Conservation (phyloP, 345 rosid genomes). For the Isatis tinctoria region DNA sequence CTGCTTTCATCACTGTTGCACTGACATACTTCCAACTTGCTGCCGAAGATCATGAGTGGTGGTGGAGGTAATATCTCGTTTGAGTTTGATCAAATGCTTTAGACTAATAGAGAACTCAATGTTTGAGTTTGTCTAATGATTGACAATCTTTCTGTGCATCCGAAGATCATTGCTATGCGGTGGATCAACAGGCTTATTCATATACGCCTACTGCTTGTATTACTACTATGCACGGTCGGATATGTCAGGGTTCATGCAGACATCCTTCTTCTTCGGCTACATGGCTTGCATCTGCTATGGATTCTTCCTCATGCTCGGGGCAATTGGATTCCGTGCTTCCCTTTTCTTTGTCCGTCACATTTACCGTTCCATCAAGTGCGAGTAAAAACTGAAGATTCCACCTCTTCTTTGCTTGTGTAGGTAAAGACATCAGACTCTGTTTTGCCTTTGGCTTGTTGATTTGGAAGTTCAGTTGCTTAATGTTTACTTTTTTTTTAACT, state of each 20-base stretch:
- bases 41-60: conserved; percentile 64
- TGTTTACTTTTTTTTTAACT: neutral
- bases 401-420: neutral
- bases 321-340: conserved; percentile 44
- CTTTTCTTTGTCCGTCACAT: conserved; percentile 48
- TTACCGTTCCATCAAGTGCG: conserved; percentile 46
- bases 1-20: conserved; percentile 57
- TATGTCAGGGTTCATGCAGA: conserved; percentile 53
- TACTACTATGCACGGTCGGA: conserved; percentile 44
- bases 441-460: neutral
- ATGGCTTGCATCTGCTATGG: conserved; percentile 53
- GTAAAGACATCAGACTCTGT: neutral
- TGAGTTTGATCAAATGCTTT: neutral
- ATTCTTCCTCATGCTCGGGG: conserved; percentile 47
- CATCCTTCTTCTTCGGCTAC: conserved; percentile 49
- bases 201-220: conserved; percentile 47
- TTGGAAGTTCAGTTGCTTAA: neutral
- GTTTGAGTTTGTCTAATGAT: neutral
- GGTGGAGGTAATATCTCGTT: conserved; percentile 49
- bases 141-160: neutral
- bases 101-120: neutral
- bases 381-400: conserved; percentile 14
- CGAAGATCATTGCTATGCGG: conserved; percentile 45
- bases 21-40: conserved; percentile 64
- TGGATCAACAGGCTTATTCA: conserved; percentile 47